Evolutionary conservation across 2,329 filamentous ascomycete species (phyloP).

Genomic region (Hymenotorrendiella dingleyae): DNA sequence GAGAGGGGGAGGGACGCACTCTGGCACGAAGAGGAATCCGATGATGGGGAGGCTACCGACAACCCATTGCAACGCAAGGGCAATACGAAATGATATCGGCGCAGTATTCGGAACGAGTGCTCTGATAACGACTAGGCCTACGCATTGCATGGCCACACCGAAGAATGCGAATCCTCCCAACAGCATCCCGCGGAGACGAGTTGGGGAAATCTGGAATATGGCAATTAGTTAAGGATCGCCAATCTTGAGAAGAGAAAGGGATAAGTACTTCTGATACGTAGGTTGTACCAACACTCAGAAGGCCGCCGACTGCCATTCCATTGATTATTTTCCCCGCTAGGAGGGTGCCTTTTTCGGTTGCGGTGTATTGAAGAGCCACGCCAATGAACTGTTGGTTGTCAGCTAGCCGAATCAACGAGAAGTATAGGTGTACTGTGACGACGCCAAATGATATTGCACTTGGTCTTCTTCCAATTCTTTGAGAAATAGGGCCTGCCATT

Average conservation of each 20-base stretch:
- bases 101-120: slow-evolving; percentile 3
- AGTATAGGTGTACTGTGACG: slow-evolving; percentile 3
- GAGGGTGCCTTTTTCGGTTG: slow-evolving; percentile 10
- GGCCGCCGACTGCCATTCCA: slow-evolving; percentile 15
- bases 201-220: slow-evolving; percentile 13
- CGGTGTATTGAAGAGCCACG: slow-evolving; percentile 14
- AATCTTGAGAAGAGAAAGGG: neutral
- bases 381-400: slow-evolving; percentile 9
- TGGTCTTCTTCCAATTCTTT: slow-evolving; percentile 13
- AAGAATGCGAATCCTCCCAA: slow-evolving; percentile 14
- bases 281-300: slow-evolving; percentile 16
- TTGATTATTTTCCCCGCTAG: slow-evolving; percentile 20
- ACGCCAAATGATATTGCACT: slow-evolving; percentile 12
- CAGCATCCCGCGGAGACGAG: slow-evolving; percentile 12
- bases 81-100: slow-evolving; percentile 12
- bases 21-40: slow-evolving; percentile 13
- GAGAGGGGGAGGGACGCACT: slow-evolving; percentile 23
- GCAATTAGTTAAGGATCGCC: neutral
- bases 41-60: slow-evolving; percentile 11
- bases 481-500: slow-evolving; percentile 12
- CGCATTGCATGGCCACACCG: slow-evolving; percentile 13
- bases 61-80: slow-evolving; percentile 10
- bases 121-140: slow-evolving; percentile 15
- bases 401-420: neutral
- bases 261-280: slow-evolving; percentile 19